These are phyloP conservation scores for Astrephomene gubernaculifera DNA, from an alignment of 139 green algal genomes.

Conservation along the genomic window DNA sequence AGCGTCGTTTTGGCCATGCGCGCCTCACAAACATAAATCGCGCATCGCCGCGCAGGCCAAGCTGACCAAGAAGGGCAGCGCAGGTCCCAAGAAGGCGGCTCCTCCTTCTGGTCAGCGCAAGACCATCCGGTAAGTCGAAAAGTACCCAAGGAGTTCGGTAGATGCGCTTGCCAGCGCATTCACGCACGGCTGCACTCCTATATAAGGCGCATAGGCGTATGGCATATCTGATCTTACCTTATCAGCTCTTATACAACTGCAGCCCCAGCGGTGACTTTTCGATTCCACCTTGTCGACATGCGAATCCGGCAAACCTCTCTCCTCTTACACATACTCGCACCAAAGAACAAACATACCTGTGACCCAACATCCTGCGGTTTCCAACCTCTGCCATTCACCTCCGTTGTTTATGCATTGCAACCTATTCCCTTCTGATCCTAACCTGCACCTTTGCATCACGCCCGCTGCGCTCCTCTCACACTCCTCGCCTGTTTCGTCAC, in stretches of 20 bases:
- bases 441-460: neutral
- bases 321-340: too few relatives aligned
- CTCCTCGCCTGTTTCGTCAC: neutral
- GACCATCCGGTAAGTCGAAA: slow-evolving; percentile 30
- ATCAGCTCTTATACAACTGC: neutral
- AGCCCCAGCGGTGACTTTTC: neutral
- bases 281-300: neutral
- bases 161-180: too few relatives aligned
- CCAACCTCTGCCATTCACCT: neutral
- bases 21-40: neutral
- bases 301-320: too few relatives aligned
- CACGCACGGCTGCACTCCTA: too few relatives aligned
- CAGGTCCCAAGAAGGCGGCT: slow-evolving; percentile 6
- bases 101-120: neutral
- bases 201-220: neutral
- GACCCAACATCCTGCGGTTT: too few relatives aligned
- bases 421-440: neutral
- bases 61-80: slow-evolving; percentile 37
- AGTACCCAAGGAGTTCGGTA: too few relatives aligned
- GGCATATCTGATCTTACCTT: neutral
- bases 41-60: neutral
- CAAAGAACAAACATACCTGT: too few relatives aligned
- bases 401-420: neutral
- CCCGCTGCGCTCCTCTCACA: neutral
- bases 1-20: neutral